Conservation (phyloP, 352 stramenopile genomes). For the Phytopythium chamaehyphon region DNA sequence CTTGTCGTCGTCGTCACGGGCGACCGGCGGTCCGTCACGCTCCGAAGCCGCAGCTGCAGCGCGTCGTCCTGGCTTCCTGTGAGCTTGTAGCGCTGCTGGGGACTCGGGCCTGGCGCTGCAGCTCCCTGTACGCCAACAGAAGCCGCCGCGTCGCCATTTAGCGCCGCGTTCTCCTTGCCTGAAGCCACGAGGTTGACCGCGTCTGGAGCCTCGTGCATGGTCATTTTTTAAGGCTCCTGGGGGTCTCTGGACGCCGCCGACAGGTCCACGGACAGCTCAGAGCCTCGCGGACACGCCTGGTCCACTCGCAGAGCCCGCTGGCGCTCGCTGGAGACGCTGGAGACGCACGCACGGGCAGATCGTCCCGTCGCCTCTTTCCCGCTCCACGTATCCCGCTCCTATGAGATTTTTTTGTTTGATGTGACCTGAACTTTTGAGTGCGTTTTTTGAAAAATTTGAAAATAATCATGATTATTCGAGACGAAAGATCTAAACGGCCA, state of each 20-base stretch:
- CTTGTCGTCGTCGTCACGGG: too few relatives aligned
- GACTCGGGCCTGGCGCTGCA: constrained; percentile 8
- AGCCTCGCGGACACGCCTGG: not conserved
- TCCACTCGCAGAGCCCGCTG: not conserved
- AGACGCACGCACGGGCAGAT: too few relatives aligned
- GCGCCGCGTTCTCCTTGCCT: constrained; percentile 24
- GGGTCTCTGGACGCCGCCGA: not conserved
- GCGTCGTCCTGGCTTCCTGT: not conserved
- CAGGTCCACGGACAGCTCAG: not conserved
- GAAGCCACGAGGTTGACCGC: constrained; percentile 7
- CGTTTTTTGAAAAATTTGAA: too few relatives aligned
- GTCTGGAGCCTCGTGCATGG: constrained; percentile 23
- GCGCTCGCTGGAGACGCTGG: too few relatives aligned
- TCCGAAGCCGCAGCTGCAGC: constrained; percentile 12
- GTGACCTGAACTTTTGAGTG: too few relatives aligned
- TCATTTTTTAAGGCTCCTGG: constrained; percentile 14
- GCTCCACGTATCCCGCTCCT: too few relatives aligned
- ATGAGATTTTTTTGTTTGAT: too few relatives aligned
- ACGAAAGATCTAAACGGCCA: too few relatives aligned
- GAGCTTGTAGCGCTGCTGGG: constrained; percentile 2
- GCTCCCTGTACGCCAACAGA: constrained; percentile 2
- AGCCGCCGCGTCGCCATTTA: constrained; percentile 1
- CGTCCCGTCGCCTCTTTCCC: too few relatives aligned
- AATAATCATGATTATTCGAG: too few relatives aligned
- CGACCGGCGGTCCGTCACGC: constrained; percentile 5